Conservation (phyloP, 352 stramenopile species). For the Phytophthora ramorum region DNA sequence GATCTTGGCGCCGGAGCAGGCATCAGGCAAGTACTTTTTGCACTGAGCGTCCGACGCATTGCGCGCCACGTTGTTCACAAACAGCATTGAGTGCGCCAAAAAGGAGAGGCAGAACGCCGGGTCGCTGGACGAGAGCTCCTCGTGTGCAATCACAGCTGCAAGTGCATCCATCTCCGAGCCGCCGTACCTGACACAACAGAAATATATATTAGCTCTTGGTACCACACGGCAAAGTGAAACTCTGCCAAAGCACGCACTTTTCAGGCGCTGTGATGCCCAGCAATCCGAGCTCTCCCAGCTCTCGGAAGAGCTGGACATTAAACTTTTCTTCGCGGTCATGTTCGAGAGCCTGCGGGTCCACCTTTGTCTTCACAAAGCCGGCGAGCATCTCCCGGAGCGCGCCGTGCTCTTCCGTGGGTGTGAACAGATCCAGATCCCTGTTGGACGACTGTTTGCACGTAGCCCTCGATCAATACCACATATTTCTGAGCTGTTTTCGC, state of each 20-base stretch:
- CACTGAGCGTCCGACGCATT: slow-evolving; percentile 92
- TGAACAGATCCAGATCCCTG: slow-evolving; percentile 78
- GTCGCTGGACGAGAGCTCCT: slow-evolving; percentile 97
- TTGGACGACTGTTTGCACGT: slow-evolving; percentile 27
- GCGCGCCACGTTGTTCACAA: slow-evolving; percentile 93
- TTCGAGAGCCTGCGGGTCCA: slow-evolving; percentile 97
- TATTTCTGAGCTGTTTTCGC: neutral
- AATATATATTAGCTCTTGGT: neutral
- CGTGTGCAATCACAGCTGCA: slow-evolving; percentile 94
- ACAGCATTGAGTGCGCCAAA: slow-evolving; percentile 94
- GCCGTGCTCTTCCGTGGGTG: slow-evolving; percentile 90
- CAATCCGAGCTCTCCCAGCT: slow-evolving; percentile 95
- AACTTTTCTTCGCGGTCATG: slow-evolving; percentile 98
- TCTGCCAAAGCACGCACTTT: slow-evolving; percentile 69
- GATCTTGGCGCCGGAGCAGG: slow-evolving; percentile 95
- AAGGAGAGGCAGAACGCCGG: slow-evolving; percentile 99
- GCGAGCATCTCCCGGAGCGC: slow-evolving; percentile 94
- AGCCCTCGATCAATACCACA: slow-evolving; percentile 8
- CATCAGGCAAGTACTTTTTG: slow-evolving; percentile 88
- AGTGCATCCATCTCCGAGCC: slow-evolving; percentile 96
- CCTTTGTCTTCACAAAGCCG: slow-evolving; percentile 95
- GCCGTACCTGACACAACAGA: slow-evolving; percentile 76
- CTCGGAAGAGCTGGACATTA: slow-evolving; percentile 96
- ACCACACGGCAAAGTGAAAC: neutral
- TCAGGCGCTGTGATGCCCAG: slow-evolving; percentile 96